A percentile compares a stretch with the other conserved stretches of the same genome.
Conservation (phyloP, 1,139 yeast genomes). For the Yarrowia galli region DNA sequence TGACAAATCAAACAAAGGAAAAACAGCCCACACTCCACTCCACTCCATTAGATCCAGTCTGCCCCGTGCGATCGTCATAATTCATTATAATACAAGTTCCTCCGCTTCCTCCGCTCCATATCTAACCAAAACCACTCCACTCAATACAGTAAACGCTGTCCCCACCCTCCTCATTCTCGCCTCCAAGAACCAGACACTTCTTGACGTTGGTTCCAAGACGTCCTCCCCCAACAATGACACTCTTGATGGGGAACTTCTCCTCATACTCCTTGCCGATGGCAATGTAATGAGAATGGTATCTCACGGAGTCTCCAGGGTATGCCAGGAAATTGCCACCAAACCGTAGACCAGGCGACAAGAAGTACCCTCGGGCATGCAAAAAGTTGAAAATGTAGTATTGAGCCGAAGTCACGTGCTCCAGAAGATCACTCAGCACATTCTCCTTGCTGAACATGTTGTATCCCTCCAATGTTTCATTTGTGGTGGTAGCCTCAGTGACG, state of each 20-base stretch:
- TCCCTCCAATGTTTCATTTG: slow-evolving; percentile 1
- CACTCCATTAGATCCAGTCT: too few relatives aligned
- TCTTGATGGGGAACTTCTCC: slow-evolving; percentile 61
- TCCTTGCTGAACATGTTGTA: slow-evolving; percentile 20
- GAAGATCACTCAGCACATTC: slow-evolving; percentile 40
- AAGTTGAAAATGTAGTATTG: slow-evolving; percentile 52
- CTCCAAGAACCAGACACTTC: slow-evolving; percentile 78
- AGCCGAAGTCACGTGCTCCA: slow-evolving; percentile 37
- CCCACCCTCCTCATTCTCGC: slow-evolving; percentile 39
- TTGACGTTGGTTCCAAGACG: slow-evolving; percentile 92
- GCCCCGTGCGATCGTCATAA: not conserved
- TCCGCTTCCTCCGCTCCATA: not conserved
- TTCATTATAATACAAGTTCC: slow-evolving; percentile 3
- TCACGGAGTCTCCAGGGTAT: slow-evolving; percentile 92
- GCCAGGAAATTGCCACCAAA: slow-evolving; percentile 91
- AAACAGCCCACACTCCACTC: too few relatives aligned
- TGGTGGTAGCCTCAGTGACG: slow-evolving; percentile 32
- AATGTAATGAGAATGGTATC: slow-evolving; percentile 87
- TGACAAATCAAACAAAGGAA: too few relatives aligned
- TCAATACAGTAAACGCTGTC: slow-evolving; percentile 50
- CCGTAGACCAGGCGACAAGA: slow-evolving; percentile 80
- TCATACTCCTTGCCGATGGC: slow-evolving; percentile 63
- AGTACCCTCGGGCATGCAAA: slow-evolving; percentile 60
- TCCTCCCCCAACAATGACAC: slow-evolving; percentile 75
- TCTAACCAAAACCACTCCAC: slow-evolving; percentile 55